These are phyloP conservation scores for Chrysoporthe cubensis DNA, from an alignment of 2,329 filamentous ascomycete genomes.

Conservation along the genomic window DNA sequence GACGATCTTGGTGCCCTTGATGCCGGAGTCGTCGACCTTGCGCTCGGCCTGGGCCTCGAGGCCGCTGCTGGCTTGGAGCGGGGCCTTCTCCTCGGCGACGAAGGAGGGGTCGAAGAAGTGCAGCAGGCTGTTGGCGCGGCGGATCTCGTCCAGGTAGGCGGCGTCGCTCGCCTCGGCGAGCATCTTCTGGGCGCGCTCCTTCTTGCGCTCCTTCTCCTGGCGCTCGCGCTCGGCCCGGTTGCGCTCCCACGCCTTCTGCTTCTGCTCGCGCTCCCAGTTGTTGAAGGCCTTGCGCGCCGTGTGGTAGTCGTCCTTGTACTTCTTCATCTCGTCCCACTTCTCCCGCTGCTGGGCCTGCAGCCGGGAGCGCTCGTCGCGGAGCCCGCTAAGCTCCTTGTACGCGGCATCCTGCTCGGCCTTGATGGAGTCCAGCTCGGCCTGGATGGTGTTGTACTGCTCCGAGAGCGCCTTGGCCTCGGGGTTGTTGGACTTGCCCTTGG, in stretches of 20 bases:
- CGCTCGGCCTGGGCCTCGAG: conserved; percentile 80
- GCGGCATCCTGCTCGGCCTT: conserved; percentile 91
- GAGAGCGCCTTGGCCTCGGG: conserved; percentile 87
- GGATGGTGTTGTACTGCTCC: conserved; percentile 83
- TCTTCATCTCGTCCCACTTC: conserved; percentile 80
- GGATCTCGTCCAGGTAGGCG: conserved; percentile 91
- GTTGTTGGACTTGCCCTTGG: conserved; percentile 88
- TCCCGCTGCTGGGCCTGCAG: conserved; percentile 84
- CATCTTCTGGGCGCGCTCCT: conserved; percentile 74
- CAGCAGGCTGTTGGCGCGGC: conserved; percentile 83
- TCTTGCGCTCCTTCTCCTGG: conserved; percentile 72
- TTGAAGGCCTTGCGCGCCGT: conserved; percentile 78
- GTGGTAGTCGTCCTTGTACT: conserved; percentile 90
- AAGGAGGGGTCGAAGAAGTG: conserved; percentile 85
- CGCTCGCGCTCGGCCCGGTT: conserved; percentile 80
- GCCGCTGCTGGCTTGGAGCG: conserved; percentile 67
- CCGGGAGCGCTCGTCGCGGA: conserved; percentile 85
- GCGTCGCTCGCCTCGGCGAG: conserved; percentile 82
- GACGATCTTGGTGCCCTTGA: conserved; percentile 83
- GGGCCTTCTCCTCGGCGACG: conserved; percentile 66
- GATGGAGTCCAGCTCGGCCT: conserved; percentile 85
- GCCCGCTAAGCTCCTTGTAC: conserved; percentile 82
- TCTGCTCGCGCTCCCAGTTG: conserved; percentile 82
- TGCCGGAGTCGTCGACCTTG: conserved; percentile 79
- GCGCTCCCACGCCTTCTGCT: conserved; percentile 75